Evolutionary conservation across 225 moss, liverwort and hornwort species (phyloP), one percentile per base, ranked within the genome.

Genomic region (Pleurozium schreberi): DNA sequence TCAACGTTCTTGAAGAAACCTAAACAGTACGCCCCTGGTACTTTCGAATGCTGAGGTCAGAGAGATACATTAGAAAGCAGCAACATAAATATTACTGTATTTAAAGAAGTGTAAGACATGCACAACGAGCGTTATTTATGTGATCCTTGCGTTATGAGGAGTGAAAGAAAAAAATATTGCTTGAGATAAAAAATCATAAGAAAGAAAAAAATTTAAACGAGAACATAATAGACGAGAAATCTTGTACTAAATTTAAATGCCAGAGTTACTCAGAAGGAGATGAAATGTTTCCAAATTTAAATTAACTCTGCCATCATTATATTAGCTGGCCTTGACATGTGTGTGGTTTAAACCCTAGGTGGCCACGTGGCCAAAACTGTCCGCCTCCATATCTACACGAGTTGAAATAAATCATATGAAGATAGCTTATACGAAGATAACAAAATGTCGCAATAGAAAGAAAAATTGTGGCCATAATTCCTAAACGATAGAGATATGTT

Each of bases 1-100:
- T 98, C 98, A 53, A 94, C 96, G 86, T 97, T 98, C 92, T 97
- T 98, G 87, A 98, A 98, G 81, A 98, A 92, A 87, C 98, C 98
- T 45, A 98, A 96, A 85, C 98, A 98, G 87, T 98, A 98, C 57
- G 98, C 98, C 87, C 97, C 97, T 80, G 93, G 73, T 80, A 93
- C 87, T 88, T 85, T 94, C 62, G 95, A 94, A 91, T 98, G 98
- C 98, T 97, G 95, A 90, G 89, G 82, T 69, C 71, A 85, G 84
- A 85, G 58, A 69, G 40, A 86, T 40, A 42, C 36, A 70, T 82
- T 77, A 91, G 58, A 57, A 81, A 71, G 75, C 60, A 90, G 80
- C 27, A 82, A 53, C 40, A 84, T 26, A 53, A 61, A 83, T 50
- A 63, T 74, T 86, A 42, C 18, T 47, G 52, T 50, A 85, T 53